phyloP scores from a whole-genome alignment of 306 rosid species.

The Dryas octopetala region DNA sequence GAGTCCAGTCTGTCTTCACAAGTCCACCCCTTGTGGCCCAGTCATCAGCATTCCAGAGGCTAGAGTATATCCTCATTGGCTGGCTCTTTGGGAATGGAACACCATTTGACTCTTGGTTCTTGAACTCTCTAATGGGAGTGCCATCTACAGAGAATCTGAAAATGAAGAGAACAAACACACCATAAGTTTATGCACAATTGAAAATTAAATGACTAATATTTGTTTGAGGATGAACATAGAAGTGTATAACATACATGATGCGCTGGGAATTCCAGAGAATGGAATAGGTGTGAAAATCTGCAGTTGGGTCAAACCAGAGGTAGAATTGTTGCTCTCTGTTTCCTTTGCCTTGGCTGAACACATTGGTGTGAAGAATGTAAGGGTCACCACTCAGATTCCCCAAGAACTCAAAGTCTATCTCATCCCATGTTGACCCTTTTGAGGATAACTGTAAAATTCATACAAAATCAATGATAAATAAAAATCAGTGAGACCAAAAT shows the following conservation, averaged over 20 bases:
- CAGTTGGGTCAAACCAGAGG: slow-evolving; percentile 75
- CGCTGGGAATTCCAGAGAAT: slow-evolving; percentile 65
- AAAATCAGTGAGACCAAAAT: too few species aligned
- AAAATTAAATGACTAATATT: too few species aligned
- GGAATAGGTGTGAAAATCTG: slow-evolving; percentile 65
- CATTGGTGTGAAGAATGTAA: slow-evolving; percentile 69
- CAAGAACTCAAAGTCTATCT: slow-evolving; percentile 73
- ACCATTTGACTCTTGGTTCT: slow-evolving; percentile 56
- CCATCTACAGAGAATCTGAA: slow-evolving; percentile 68
- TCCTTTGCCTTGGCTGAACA: slow-evolving; percentile 64
- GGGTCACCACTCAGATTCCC: slow-evolving; percentile 83
- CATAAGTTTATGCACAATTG: too few species aligned
- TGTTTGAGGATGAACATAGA: not conserved
- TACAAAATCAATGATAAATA: not conserved
- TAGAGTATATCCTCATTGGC: slow-evolving; percentile 58
- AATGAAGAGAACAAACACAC: not conserved
- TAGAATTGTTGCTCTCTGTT: slow-evolving; percentile 68
- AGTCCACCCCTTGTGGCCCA: slow-evolving; percentile 88
- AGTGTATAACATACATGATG: slow-evolving; percentile 40
- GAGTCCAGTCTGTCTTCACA: slow-evolving; percentile 63
- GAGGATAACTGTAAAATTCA: slow-evolving; percentile 48
- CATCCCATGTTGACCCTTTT: slow-evolving; percentile 66
- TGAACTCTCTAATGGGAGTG: slow-evolving; percentile 69
- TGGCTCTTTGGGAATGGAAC: slow-evolving; percentile 57
- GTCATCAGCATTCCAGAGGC: slow-evolving; percentile 79